phyloP scores from a whole-genome alignment of 345 rosid genomes.

The Linum usitatissimum region DNA sequence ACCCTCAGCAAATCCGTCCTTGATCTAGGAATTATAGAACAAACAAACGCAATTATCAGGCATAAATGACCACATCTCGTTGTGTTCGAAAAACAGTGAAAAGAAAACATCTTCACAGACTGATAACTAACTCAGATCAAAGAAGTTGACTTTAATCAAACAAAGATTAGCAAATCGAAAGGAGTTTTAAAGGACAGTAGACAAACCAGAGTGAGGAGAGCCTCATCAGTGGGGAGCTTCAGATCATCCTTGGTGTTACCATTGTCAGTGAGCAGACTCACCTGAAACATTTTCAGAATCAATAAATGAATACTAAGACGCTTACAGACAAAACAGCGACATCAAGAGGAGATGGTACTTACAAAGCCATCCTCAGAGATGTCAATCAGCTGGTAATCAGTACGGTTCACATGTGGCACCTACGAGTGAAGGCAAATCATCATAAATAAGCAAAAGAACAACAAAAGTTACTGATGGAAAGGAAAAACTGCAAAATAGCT shows the following conservation, averaged over 20 bases:
- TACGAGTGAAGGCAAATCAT: background rate
- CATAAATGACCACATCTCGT: background rate
- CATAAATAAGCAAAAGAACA: background rate
- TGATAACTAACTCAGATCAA: background rate
- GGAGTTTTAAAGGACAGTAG: background rate
- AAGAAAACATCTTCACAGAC: too few relatives aligned
- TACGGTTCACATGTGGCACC: background rate
- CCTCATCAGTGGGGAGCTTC: background rate
- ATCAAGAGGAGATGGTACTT: background rate
- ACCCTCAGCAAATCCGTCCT: slow-evolving; percentile 6
- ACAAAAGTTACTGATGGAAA: background rate
- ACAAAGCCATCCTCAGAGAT: background rate
- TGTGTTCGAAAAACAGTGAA: too few relatives aligned
- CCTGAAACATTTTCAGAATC: background rate
- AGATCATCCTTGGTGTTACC: background rate
- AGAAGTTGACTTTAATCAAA: background rate
- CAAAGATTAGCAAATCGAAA: too few relatives aligned
- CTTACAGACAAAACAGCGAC: background rate
- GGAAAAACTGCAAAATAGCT: background rate
- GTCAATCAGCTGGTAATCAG: background rate
- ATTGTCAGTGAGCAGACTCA: background rate
- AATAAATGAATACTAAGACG: too few relatives aligned
- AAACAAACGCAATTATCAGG: too few relatives aligned
- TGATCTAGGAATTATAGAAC: background rate
- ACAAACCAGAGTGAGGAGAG: background rate